Evolutionary conservation across 1,139 yeast genomes (phyloP).

Genomic region (Hyphopichia pseudoburtonii): DNA sequence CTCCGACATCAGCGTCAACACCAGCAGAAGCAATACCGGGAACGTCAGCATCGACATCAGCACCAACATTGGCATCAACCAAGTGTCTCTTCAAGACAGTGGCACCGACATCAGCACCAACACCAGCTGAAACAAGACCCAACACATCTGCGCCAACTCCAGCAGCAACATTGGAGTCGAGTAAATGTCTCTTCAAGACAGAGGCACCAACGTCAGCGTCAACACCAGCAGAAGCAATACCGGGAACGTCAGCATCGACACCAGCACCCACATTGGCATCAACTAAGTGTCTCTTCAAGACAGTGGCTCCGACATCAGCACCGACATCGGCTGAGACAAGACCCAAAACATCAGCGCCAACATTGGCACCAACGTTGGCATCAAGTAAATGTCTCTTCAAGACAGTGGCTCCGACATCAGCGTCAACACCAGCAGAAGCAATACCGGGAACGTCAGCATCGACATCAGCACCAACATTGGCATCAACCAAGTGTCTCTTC

Average conservation of each 20-base stretch:
- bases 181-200: constrained; percentile 5
- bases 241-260: constrained; percentile 11
- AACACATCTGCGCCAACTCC: constrained; percentile 6
- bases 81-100: constrained; percentile 8
- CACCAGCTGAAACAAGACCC: constrained; percentile 4
- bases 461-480: constrained; percentile 3
- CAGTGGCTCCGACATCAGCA: constrained; percentile 9
- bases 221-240: constrained; percentile 8
- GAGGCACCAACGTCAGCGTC: constrained; percentile 8
- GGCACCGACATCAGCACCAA: constrained; percentile 6
- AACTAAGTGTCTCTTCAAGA: constrained; percentile 14
- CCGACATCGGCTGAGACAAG: constrained; percentile 2
- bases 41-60: constrained; percentile 9
- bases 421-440: constrained; percentile 7
- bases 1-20: constrained; percentile 3
- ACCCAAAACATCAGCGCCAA: constrained; percentile 10
- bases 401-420: constrained; percentile 9
- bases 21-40: neutral
- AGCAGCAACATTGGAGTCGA: constrained; percentile 4
- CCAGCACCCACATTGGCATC: constrained; percentile 15
- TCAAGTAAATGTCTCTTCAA: constrained; percentile 9
- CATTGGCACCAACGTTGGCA: constrained; percentile 14
- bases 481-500: constrained; percentile 3
- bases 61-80: constrained; percentile 6
- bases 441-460: constrained; percentile 5